A percentile compares a stretch with the other conserved stretches of the same genome.
These are phyloP conservation scores for Rhazya stricta DNA, from an alignment of 257 asterid genomes.

Conservation along the genomic window DNA sequence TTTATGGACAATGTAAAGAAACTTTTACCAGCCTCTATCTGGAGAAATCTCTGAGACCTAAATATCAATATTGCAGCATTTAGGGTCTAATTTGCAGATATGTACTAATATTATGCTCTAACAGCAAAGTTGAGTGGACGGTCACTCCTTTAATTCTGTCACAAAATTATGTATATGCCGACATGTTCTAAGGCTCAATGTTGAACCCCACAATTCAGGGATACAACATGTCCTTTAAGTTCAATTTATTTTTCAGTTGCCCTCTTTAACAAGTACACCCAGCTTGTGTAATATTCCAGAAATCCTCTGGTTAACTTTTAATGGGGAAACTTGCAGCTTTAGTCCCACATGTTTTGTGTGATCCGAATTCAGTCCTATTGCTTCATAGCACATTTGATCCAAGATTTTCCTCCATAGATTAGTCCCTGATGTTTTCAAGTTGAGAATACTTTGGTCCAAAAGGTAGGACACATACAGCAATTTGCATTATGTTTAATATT, in stretches of 20 bases:
- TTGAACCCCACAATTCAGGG: not conserved
- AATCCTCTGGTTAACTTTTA: not conserved
- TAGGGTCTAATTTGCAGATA: not conserved
- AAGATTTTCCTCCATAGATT: not conserved
- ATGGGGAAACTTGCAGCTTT: not conserved
- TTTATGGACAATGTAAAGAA: not conserved
- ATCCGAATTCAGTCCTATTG: not conserved
- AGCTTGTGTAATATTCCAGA: not conserved
- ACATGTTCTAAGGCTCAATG: not conserved
- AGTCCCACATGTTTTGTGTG: not conserved
- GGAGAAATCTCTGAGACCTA: not conserved
- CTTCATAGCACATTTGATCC: not conserved
- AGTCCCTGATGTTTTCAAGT: not conserved
- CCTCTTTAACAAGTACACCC: not conserved
- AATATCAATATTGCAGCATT: not conserved
- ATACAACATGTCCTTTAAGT: no score
- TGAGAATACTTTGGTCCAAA: no score
- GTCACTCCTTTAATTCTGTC: not conserved
- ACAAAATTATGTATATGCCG: not conserved
- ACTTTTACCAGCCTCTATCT: not conserved
- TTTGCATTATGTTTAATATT: no score
- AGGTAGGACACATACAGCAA: no score
- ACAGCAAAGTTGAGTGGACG: not conserved
- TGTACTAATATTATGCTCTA: not conserved
- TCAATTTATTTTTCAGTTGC: not conserved